Evolutionary conservation across 805 yeast species (phyloP).

Genomic region (Jamesozyma spencerorum): DNA sequence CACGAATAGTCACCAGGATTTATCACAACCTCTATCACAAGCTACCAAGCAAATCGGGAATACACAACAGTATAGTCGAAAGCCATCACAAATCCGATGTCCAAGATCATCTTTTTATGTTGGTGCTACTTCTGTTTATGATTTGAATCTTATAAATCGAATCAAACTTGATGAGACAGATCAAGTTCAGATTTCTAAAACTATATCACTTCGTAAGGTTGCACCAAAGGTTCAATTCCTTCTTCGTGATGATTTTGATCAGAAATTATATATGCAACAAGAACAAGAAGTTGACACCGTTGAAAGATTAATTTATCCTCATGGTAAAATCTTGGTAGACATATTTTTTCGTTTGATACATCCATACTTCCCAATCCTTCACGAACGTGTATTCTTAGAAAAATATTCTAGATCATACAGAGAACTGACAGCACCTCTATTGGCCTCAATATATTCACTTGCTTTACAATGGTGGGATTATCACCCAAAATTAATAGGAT

Average conservation of each 20-base stretch:
- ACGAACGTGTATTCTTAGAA: constrained; percentile 83
- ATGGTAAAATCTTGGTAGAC: constrained; percentile 73
- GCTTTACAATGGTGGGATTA: constrained; percentile 92
- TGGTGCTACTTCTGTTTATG: constrained; percentile 83
- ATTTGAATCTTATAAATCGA: constrained; percentile 54
- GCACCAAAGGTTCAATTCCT: constrained; percentile 68
- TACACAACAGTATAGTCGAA: neutral
- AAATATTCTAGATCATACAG: constrained; percentile 85
- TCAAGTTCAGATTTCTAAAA: constrained; percentile 64
- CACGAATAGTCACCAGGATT: neutral
- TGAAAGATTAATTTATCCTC: constrained; percentile 82
- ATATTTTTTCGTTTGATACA: constrained; percentile 79
- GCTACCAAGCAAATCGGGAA: neutral
- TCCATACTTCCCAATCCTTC: constrained; percentile 85
- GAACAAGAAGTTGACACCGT: constrained; percentile 75
- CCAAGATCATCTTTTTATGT: constrained; percentile 85
- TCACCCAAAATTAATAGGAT: constrained; percentile 58
- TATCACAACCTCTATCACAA: constrained; percentile 2
- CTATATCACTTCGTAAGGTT: constrained; percentile 67
- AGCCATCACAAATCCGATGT: constrained; percentile 43
- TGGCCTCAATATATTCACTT: constrained; percentile 82
- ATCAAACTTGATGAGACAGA: constrained; percentile 63
- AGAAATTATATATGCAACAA: constrained; percentile 56
- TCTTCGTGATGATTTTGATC: constrained; percentile 70
- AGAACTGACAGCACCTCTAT: constrained; percentile 81